Percentiles rank a stretch among this genome's conserved stretches.
These are phyloP conservation scores for Hanseniaspora occidentalis DNA, from an alignment of 805 yeast genomes.

Conservation along the genomic window DNA sequence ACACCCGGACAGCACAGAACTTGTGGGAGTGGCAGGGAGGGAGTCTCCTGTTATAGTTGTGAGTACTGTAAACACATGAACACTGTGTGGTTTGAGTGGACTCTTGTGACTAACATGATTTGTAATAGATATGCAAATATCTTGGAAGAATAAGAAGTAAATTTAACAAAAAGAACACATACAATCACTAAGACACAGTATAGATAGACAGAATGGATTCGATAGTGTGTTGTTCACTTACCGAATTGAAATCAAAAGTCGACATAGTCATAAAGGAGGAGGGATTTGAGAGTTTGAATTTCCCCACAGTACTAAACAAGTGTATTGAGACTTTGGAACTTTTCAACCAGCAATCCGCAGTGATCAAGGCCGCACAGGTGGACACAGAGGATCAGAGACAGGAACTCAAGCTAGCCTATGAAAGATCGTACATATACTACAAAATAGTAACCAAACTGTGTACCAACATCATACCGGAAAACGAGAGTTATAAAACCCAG, in stretches of 20 bases:
- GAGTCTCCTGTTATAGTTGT: too few relatives aligned
- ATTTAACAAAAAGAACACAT: neutral
- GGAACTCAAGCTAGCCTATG: slow-evolving; percentile 9
- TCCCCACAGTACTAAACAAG: slow-evolving; percentile 17
- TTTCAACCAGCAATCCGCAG: slow-evolving; percentile 19
- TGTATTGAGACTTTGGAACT: slow-evolving; percentile 22
- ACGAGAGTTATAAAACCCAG: slow-evolving; percentile 14
- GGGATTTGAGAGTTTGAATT: slow-evolving; percentile 9
- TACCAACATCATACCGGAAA: slow-evolving; percentile 18
- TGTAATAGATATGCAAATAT: too few relatives aligned
- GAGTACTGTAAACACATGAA: too few relatives aligned
- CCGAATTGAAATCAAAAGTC: neutral
- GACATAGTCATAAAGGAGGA: neutral
- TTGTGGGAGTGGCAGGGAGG: too few relatives aligned
- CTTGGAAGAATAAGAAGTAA: too few relatives aligned
- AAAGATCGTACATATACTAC: slow-evolving; percentile 24
- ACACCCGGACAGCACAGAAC: too few relatives aligned
- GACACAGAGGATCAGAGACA: neutral
- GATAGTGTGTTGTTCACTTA: neutral
- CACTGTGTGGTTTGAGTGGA: too few relatives aligned
- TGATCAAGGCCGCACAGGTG: too few relatives aligned
- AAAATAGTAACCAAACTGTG: slow-evolving; percentile 22
- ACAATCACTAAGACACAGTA: neutral
- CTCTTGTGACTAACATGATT: too few relatives aligned
- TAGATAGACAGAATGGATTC: too few relatives aligned